Evolutionary conservation across 2,329 filamentous ascomycete genomes (phyloP).

Genomic region (Fusarium sp.): DNA sequence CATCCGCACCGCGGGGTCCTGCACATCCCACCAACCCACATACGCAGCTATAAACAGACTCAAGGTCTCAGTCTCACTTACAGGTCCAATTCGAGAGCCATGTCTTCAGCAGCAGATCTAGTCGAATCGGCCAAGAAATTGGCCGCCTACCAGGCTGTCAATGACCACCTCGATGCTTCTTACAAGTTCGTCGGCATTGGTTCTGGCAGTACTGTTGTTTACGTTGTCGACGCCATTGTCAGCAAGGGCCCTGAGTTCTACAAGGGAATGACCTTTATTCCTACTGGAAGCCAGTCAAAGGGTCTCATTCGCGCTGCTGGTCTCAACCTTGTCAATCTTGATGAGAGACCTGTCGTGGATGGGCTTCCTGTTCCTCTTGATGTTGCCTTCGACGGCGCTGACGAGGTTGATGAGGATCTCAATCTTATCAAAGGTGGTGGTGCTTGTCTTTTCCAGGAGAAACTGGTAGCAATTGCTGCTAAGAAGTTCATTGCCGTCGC

Average conservation of each 20-base stretch:
- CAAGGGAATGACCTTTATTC: conserved; percentile 81
- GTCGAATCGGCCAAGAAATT: conserved; percentile 80
- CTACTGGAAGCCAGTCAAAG: conserved; percentile 91
- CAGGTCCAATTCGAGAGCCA: conserved; percentile 36
- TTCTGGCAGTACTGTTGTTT: conserved; percentile 83
- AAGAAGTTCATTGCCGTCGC: conserved; percentile 90
- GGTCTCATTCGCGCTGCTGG: conserved; percentile 85
- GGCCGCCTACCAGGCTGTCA: conserved; percentile 78
- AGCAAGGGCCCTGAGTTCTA: conserved; percentile 65
- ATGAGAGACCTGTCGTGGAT: conserved; percentile 68
- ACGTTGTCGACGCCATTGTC: conserved; percentile 84
- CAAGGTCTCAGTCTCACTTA: conserved; percentile 24
- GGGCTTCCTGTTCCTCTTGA: conserved; percentile 70
- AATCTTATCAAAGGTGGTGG: conserved; percentile 99
- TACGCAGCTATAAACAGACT: conserved; percentile 20
- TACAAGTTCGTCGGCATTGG: conserved; percentile 80
- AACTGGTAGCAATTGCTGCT: conserved; percentile 86
- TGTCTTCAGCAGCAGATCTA: conserved; percentile 53
- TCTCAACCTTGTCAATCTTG: conserved; percentile 79
- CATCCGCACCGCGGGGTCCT: conserved; percentile 30
- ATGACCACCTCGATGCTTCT: conserved; percentile 72
- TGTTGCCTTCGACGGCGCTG: conserved; percentile 94
- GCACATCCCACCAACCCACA: conserved; percentile 20
- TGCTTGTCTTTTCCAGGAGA: conserved; percentile 98
- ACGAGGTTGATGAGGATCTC: conserved; percentile 93